Evolutionary conservation across 768 basidiomycete species (phyloP).

Genomic region (Suillus spraguei): DNA sequence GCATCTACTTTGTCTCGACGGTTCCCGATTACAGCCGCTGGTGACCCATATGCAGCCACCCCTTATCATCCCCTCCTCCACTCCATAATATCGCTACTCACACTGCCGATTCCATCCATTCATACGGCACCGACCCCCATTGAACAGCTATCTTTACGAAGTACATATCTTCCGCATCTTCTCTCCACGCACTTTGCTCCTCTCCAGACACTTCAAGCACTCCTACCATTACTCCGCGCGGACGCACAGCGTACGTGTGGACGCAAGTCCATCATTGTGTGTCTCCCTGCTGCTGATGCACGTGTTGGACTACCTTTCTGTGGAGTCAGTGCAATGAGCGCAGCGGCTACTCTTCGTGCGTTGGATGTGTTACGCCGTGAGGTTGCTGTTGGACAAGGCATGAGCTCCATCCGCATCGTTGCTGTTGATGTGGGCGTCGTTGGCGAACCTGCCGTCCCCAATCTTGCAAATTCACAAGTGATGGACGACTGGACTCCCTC

Average conservation of each 20-base stretch:
- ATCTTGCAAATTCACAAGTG: conserved; percentile 42
- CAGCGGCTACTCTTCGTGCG: conserved; percentile 70
- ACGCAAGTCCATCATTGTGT: conserved; percentile 59
- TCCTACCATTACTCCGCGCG: conserved; percentile 75
- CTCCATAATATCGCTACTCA: conserved; percentile 76
- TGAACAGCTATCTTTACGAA: conserved; percentile 66
- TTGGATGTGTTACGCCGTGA: conserved; percentile 77
- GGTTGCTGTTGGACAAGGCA: conserved; percentile 65
- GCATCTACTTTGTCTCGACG: conserved; percentile 77
- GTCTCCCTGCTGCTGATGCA: conserved; percentile 72
- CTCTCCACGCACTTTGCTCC: conserved; percentile 77
- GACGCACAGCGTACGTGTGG: conserved; percentile 55
- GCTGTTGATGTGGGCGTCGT: conserved; percentile 75
- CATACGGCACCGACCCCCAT: conserved; percentile 55
- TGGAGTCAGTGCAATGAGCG: conserved; percentile 71
- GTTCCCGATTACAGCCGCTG: conserved; percentile 77
- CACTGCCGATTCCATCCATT: conserved; percentile 47
- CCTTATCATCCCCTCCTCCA: conserved; percentile 71
- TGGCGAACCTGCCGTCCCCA: conserved; percentile 19
- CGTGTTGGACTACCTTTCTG: conserved; percentile 75
- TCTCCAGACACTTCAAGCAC: conserved; percentile 72
- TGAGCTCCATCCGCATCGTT: conserved; percentile 56
- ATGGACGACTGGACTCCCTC: conserved; percentile 77
- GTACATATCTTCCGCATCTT: conserved; percentile 70
- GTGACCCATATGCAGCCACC: conserved; percentile 78